phyloP scores from a whole-genome alignment of 441 rosid genomes.

The Isatis lusitanica region DNA sequence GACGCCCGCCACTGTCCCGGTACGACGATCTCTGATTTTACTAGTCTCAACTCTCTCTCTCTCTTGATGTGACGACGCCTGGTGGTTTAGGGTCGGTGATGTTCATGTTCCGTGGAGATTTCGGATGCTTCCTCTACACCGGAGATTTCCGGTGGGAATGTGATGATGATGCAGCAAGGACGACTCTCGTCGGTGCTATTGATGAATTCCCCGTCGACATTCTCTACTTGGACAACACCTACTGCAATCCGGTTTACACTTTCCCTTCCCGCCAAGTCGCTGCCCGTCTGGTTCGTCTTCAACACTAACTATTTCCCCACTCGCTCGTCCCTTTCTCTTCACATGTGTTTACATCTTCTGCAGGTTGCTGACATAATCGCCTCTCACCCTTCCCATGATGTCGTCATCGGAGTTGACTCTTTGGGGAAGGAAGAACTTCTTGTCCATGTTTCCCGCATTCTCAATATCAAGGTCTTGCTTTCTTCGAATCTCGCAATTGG shows the following conservation, averaged over 20 bases:
- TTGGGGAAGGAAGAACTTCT: constrained; percentile 81
- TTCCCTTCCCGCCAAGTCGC: constrained; percentile 65
- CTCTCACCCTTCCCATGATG: constrained; percentile 67
- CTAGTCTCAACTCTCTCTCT: background rate
- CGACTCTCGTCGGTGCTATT: constrained; percentile 49
- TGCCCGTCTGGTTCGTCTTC: constrained; percentile 49
- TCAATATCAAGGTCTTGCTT: constrained; percentile 46
- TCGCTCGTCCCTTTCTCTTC: background rate
- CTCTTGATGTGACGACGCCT: background rate
- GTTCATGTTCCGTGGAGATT: constrained; percentile 76
- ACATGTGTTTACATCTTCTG: background rate
- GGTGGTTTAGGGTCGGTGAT: constrained; percentile 58
- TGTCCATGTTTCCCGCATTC: constrained; percentile 50
- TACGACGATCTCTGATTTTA: background rate
- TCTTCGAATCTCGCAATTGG: background rate
- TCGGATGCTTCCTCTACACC: constrained; percentile 73
- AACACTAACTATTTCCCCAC: too few species aligned
- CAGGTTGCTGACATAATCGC: constrained; percentile 65
- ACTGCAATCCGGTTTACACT: constrained; percentile 62
- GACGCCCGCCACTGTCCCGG: constrained; percentile 88
- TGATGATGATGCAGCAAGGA: constrained; percentile 41
- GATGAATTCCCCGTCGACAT: constrained; percentile 40
- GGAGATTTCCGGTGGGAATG: constrained; percentile 81
- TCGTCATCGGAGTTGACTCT: constrained; percentile 67
- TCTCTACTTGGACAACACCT: constrained; percentile 77